Evolutionary conservation across 164 flowering plant species (phyloP).

Genomic region (Akebia trifoliata): DNA sequence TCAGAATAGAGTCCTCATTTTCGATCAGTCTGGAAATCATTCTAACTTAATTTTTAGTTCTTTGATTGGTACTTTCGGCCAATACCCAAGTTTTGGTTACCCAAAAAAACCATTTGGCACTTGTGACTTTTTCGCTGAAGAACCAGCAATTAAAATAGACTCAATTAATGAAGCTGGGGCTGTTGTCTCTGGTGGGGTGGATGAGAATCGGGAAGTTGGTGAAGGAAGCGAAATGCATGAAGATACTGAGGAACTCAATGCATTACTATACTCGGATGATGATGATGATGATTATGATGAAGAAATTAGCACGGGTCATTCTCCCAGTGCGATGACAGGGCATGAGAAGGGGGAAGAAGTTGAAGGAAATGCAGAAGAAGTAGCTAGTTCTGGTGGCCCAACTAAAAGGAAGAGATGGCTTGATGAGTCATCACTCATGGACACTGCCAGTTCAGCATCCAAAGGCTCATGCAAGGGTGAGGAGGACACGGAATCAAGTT

Average conservation of each 20-base stretch:
- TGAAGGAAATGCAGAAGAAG: constrained; percentile 38
- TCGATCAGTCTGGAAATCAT: constrained; percentile 65
- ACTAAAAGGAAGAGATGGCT: constrained; percentile 37
- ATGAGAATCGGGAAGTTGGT: constrained; percentile 26
- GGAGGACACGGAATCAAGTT: constrained; percentile 49
- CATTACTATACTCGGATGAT: constrained; percentile 67
- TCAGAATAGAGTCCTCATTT: constrained; percentile 59
- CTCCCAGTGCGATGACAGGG: constrained; percentile 54
- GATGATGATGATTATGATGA: constrained; percentile 41
- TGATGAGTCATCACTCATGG: constrained; percentile 24
- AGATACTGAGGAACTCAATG: constrained; percentile 78
- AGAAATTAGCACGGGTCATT: constrained; percentile 75
- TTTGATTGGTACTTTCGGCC: constrained; percentile 29
- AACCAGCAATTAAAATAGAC: constrained; percentile 8
- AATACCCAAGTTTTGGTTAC: constrained; percentile 19
- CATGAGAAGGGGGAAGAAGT: constrained; percentile 17
- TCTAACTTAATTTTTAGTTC: constrained; percentile 58
- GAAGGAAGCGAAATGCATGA: constrained; percentile 61
- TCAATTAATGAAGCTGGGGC: constrained; percentile 7
- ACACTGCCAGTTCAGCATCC: constrained; percentile 30
- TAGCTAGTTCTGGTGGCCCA: constrained; percentile 43
- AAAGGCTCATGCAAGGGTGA: constrained; percentile 18
- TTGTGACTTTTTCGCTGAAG: constrained; percentile 13
- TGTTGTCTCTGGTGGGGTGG: constrained; percentile 17
- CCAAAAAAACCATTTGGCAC: constrained; percentile 16